Percentiles rank a stretch among this genome's conserved stretches.
Conservation (phyloP, 106 monocot genomes). For the Posidonia australis region DNA sequence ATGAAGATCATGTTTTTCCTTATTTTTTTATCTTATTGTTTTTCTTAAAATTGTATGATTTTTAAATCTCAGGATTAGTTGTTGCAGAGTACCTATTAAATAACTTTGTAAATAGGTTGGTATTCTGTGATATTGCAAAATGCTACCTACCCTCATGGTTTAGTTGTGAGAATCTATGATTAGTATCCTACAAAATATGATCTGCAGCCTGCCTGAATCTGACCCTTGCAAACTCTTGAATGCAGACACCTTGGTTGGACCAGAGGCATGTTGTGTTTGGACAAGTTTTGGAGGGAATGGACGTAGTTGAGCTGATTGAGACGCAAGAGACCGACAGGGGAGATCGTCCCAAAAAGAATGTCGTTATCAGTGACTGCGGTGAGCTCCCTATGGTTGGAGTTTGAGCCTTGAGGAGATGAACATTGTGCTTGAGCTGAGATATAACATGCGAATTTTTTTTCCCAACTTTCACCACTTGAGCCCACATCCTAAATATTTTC, state of each 20-base stretch:
- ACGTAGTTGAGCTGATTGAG: conserved; percentile 71
- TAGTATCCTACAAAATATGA: too few species aligned
- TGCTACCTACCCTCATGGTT: too few species aligned
- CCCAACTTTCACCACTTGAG: too few species aligned
- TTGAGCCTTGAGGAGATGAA: not conserved
- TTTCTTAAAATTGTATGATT: too few species aligned
- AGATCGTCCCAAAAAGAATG: conserved; percentile 79
- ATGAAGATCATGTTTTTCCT: too few species aligned
- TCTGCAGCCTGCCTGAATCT: not conserved
- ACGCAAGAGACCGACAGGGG: conserved; percentile 88
- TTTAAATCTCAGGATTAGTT: too few species aligned
- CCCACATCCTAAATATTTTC: too few species aligned
- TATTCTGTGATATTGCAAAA: too few species aligned
- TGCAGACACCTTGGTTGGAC: conserved; percentile 95
- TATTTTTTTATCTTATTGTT: too few species aligned
- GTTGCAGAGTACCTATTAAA: too few species aligned
- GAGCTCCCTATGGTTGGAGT: conserved; percentile 60
- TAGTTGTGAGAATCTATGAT: too few species aligned
- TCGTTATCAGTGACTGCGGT: conserved; percentile 64
- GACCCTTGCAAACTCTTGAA: not conserved
- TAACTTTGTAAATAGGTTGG: too few species aligned
- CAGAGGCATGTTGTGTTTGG: conserved; percentile 91
- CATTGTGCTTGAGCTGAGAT: not conserved
- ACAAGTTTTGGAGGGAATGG: conserved; percentile 84
- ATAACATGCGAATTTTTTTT: not conserved